These are phyloP conservation scores for Poronia punctata DNA, from an alignment of 495 filamentous ascomycete species.

Conservation along the genomic window DNA sequence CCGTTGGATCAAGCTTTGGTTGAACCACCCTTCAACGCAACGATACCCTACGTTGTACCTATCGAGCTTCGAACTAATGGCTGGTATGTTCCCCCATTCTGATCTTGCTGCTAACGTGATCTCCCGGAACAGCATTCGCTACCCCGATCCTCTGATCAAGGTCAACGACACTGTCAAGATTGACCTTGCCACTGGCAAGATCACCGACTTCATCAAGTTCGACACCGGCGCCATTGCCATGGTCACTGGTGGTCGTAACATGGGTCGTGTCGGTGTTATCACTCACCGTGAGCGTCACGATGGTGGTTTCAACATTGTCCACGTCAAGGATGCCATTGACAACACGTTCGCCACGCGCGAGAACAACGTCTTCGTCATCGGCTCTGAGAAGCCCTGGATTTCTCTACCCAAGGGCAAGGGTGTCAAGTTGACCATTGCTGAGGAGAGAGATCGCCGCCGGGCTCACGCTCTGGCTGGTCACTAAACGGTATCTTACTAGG, in stretches of 20 bases:
- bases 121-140: conserved; percentile 70
- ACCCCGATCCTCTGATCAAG: conserved; percentile 95
- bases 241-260: conserved; percentile 98
- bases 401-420: conserved; percentile 99
- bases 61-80: conserved; percentile 34
- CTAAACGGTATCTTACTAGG: conserved; percentile 24
- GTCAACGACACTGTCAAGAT: conserved; percentile 99
- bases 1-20: conserved; percentile 99
- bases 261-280: conserved; percentile 99
- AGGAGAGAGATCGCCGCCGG: conserved; percentile 94
- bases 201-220: conserved; percentile 91
- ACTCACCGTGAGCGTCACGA: conserved; percentile 99
- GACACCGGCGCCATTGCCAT: conserved; percentile 96
- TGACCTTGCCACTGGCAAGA: conserved; percentile 92
- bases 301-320: conserved; percentile 98
- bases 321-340: conserved; percentile 99
- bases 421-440: conserved; percentile 97
- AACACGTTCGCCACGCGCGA: conserved; percentile 98
- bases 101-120: conserved; percentile 35
- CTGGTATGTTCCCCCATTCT: conserved; percentile 37
- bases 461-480: conserved; percentile 64
- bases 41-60: conserved; percentile 7
- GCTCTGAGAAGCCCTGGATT: conserved; percentile 96
- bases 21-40: conserved; percentile 39
- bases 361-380: conserved; percentile 97